Evolutionary conservation across 768 basidiomycete genomes (phyloP).

Genomic region (Leccinum rimulosum): DNA sequence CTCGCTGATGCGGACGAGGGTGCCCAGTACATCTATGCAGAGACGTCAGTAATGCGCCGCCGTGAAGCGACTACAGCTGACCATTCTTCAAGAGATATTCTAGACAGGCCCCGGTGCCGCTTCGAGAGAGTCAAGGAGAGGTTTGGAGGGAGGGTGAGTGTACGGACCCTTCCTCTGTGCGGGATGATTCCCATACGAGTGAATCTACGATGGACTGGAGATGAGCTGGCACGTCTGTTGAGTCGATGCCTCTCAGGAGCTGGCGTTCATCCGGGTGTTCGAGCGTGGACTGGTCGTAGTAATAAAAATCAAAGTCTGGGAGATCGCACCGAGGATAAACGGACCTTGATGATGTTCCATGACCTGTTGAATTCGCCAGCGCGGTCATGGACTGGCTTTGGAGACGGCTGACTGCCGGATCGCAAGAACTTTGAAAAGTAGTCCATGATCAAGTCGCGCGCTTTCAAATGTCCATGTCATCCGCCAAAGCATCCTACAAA

Average conservation of each 20-base stretch:
- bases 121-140: constrained; percentile 31
- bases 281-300: constrained; percentile 64
- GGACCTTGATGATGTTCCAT: constrained; percentile 73
- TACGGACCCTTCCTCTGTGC: constrained; percentile 84
- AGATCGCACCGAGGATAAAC: constrained; percentile 8
- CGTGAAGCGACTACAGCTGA: constrained; percentile 27
- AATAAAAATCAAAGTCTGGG: constrained; percentile 5
- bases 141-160: constrained; percentile 4
- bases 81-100: constrained; percentile 92
- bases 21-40: constrained; percentile 70
- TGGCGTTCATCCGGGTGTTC: constrained; percentile 87
- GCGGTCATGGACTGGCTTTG: constrained; percentile 59
- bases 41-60: not conserved
- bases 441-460: constrained; percentile 49
- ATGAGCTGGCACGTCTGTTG: constrained; percentile 76
- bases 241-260: constrained; percentile 72
- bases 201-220: constrained; percentile 81
- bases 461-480: constrained; percentile 14
- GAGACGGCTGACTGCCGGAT: constrained; percentile 39
- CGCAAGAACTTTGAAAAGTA: constrained; percentile 82
- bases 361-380: constrained; percentile 72
- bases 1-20: constrained; percentile 83
- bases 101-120: constrained; percentile 83
- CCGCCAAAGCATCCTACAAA: constrained; percentile 41
- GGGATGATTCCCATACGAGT: constrained; percentile 80